Percentiles rank a stretch among this genome's conserved stretches.
These are phyloP conservation scores for Lavandula angustifolia DNA, from an alignment of 257 asterid species.

Conservation along the genomic window DNA sequence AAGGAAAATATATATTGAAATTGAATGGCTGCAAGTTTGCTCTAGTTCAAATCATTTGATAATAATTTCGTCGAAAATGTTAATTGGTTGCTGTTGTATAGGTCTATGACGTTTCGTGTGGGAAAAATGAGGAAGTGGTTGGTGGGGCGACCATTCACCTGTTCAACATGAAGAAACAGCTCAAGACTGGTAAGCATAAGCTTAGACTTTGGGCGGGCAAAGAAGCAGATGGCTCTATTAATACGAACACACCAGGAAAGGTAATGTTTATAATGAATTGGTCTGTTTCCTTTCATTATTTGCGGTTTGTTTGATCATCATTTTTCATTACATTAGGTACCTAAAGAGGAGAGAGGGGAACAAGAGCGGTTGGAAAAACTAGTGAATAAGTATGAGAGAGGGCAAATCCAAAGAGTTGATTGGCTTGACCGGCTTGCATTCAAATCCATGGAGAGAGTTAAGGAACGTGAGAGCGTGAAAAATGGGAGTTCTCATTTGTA, in stretches of 20 bases:
- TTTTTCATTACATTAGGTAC: constrained; percentile 58
- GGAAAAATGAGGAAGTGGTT: constrained; percentile 64
- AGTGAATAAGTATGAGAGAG: constrained; percentile 90
- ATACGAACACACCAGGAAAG: constrained; percentile 91
- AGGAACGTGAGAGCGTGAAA: constrained; percentile 72
- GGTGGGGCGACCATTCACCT: constrained; percentile 98
- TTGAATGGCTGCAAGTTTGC: background rate
- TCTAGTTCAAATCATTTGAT: background rate
- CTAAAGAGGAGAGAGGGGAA: constrained; percentile 96
- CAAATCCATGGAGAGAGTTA: constrained; percentile 89
- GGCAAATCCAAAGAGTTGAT: constrained; percentile 96
- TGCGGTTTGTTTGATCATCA: constrained; percentile 17
- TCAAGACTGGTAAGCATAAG: constrained; percentile 92
- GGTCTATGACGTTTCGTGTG: constrained; percentile 92
- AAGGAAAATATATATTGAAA: background rate
- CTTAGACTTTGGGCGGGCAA: constrained; percentile 87
- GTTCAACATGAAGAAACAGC: constrained; percentile 84
- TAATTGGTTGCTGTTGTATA: constrained; percentile 30
- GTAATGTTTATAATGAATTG: constrained; percentile 35
- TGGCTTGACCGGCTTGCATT: constrained; percentile 97
- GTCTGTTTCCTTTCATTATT: too few relatives aligned
- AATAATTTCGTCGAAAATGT: background rate
- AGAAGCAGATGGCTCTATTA: constrained; percentile 93
- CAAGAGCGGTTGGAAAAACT: constrained; percentile 95
- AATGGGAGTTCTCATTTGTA: constrained; percentile 88